These are phyloP conservation scores for Penicillium cosmopolitanum DNA, from an alignment of 495 filamentous ascomycete species.

Conservation along the genomic window DNA sequence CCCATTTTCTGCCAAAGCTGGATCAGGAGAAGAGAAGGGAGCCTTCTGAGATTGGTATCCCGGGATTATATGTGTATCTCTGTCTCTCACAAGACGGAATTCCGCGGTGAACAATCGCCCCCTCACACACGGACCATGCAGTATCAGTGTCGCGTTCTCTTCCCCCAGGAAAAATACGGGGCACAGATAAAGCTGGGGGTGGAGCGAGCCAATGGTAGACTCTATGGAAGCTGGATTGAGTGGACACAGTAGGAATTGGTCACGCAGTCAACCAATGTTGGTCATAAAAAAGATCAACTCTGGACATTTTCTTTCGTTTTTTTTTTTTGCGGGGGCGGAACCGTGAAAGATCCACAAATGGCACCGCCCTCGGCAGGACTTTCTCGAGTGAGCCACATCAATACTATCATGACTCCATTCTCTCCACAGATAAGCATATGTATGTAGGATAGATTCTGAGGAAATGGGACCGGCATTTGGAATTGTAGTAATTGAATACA, in stretches of 20 bases:
- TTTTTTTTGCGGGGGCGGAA: conserved; percentile 28
- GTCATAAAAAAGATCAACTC: conserved; percentile 23
- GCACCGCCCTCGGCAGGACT: conserved; percentile 29
- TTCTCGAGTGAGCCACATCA: conserved; percentile 25
- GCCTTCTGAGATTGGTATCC: neutral
- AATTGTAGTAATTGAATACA: neutral
- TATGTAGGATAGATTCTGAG: neutral
- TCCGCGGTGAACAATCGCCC: conserved; percentile 15
- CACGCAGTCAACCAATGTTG: conserved; percentile 19
- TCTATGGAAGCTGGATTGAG: neutral
- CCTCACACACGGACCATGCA: conserved; percentile 6
- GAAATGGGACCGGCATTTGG: neutral
- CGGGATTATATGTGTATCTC: conserved; percentile 24
- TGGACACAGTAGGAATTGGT: conserved; percentile 23
- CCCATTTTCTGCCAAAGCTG: conserved; percentile 31
- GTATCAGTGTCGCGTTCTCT: conserved; percentile 15
- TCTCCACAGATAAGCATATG: conserved; percentile 18
- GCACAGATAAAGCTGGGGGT: conserved; percentile 33
- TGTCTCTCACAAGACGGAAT: neutral
- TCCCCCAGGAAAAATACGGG: conserved; percentile 24
- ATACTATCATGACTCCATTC: neutral
- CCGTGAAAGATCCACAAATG: neutral
- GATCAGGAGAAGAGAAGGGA: neutral
- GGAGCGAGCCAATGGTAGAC: conserved; percentile 20
- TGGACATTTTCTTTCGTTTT: conserved; percentile 10